Evolutionary conservation across 2,329 filamentous ascomycete genomes (phyloP), one percentile per base, ranked within the genome.

Genomic region (Aureobasidium sp.): DNA sequence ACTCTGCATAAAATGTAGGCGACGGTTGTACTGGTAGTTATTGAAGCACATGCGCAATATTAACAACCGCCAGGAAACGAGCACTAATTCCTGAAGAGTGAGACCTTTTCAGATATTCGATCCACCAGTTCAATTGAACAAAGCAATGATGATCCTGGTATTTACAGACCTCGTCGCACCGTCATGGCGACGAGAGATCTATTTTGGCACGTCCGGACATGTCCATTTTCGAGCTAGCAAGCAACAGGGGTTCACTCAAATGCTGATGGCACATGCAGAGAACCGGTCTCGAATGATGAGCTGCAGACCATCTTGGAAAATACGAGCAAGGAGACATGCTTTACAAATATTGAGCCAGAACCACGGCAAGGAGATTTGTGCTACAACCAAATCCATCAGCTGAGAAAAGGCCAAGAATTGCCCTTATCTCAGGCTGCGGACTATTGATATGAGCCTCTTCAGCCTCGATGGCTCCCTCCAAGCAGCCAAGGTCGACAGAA

Each of bases 41-140:
- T 56, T 26, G 52, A 20, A 46, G 13, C 41, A 59, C 55, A 48
- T 59, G 43, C 27, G 55, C 55, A 51, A 29, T 27, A 48, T 29
- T 48, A 59, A 34, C 34, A 59, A 48, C 55, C 24, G 55, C 24
- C 41, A 48, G 15, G 48, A 59, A 59, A 55, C 55, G 43, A 48
- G 43, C 55, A 59, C 26, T 57, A 57, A 41, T 20, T 43, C 37
- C n/a, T 55, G 37, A 6, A 36, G 27, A 43, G 55, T 59, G 55
- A 59, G 55, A 59, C 55, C 27, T 48, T 55, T 17, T 20, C 26
- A 48, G 17, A 44, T 44, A 57, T 57, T 57, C 39, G 17, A 36
- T 32, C 12, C 29, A 57, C 39, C 53, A 44, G 53, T 46, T 41
- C 26, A 20, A 44, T 57, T 55, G 51, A 53, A 46, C 53, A 36